Evolutionary conservation across 768 basidiomycete species (phyloP).

Genomic region (Daedalea quercina): DNA sequence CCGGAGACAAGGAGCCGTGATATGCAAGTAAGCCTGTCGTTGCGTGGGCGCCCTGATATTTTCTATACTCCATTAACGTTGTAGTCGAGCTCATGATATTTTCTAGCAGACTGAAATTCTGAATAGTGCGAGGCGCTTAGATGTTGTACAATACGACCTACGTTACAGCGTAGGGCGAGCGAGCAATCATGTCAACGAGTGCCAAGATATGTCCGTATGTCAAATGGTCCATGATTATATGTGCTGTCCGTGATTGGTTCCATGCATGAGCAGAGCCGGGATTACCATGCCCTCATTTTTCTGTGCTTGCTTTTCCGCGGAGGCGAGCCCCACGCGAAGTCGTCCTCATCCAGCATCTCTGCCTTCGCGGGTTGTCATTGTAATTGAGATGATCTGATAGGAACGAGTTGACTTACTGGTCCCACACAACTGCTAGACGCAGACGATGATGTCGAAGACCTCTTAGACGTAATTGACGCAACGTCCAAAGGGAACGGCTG

Average conservation of each 20-base stretch:
- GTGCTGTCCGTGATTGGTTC: neutral
- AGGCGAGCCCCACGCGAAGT: slow-evolving; percentile 12
- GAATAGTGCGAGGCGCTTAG: too few relatives aligned
- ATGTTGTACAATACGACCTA: too few relatives aligned
- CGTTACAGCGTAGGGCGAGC: neutral
- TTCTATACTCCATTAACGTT: too few relatives aligned
- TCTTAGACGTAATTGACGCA: neutral
- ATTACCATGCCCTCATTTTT: neutral
- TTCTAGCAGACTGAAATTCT: too few relatives aligned
- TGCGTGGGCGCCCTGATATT: too few relatives aligned
- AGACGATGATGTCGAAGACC: neutral
- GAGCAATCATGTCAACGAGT: neutral
- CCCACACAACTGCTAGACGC: neutral
- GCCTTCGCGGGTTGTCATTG: slow-evolving; percentile 1
- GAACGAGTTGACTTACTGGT: neutral
- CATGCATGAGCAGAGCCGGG: too few relatives aligned
- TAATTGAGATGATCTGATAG: neutral
- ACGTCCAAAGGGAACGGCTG: neutral
- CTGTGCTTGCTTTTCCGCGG: neutral
- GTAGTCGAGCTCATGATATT: too few relatives aligned
- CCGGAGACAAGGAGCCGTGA: too few relatives aligned
- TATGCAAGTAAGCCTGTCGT: too few relatives aligned
- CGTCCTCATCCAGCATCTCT: slow-evolving; percentile 18
- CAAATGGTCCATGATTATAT: neutral
- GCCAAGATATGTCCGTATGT: neutral